These are phyloP conservation scores for Colletotrichum cereale DNA, from an alignment of 2,329 filamentous ascomycete species.

Conservation along the genomic window DNA sequence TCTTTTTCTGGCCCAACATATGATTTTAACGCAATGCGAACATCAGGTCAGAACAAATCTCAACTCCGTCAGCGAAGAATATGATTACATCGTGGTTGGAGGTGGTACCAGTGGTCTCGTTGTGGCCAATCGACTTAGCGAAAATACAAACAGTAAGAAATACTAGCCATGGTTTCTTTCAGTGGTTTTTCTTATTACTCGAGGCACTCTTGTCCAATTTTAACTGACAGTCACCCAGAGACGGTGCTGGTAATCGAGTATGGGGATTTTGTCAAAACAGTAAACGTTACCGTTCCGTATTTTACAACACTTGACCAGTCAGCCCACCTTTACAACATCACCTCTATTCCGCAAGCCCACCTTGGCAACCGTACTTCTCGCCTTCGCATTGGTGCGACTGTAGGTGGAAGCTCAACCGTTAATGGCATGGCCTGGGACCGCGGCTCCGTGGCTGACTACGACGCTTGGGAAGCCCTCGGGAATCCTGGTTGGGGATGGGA, in stretches of 20 bases:
- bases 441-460: conserved; percentile 46
- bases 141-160: conserved; percentile 45
- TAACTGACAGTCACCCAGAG: conserved; percentile 18
- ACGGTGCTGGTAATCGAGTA: conserved; percentile 47
- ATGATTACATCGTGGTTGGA: conserved; percentile 50
- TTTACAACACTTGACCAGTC: conserved; percentile 40
- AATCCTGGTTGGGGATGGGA: conserved; percentile 55
- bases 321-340: conserved; percentile 32
- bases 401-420: conserved; percentile 48
- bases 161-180: too few species aligned
- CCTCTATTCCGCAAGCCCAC: conserved; percentile 45
- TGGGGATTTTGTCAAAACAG: conserved; percentile 45
- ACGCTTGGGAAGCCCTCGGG: conserved; percentile 53
- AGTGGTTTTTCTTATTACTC: accelerated
- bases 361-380: conserved; percentile 42
- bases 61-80: conserved; percentile 30
- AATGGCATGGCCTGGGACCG: conserved; percentile 50
- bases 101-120: conserved; percentile 53
- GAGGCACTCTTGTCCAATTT: not conserved
- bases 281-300: conserved; percentile 44
- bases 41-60: not conserved
- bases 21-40: not conserved
- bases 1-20: not conserved
- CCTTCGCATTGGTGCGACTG: conserved; percentile 44
- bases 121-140: conserved; percentile 53